Evolutionary conservation across 345 rosid species (phyloP), one percentile per base, ranked within the genome.

Genomic region (Pseudoturritis turrita): DNA sequence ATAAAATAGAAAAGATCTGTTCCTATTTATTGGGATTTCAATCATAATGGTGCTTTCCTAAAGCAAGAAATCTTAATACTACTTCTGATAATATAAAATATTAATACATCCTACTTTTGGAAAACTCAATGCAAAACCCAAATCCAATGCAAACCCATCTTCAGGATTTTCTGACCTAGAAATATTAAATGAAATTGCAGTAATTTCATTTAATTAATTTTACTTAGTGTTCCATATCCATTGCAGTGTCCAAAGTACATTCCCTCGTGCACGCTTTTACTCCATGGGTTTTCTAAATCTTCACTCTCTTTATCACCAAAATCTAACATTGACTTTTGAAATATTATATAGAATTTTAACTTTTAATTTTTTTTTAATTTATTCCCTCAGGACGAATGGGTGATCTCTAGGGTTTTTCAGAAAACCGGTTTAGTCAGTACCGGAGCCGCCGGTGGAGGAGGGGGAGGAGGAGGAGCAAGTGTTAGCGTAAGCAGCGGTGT

Each of bases 351-450:
- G 0, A 31, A 54, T 35, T 31, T n/a, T 43, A 39, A 53, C 39
- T 53, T 35, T 45, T 40, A 50, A 29, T 29, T 2, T 58, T 10
- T 29, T 2, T 58, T 10, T 22, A 18, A 1, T 70, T 44, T 65
- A 14, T 65, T 6, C 21, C 37, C 6, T 31, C 82, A 95, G 98
- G 98, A 89, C 56, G 98, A 91, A 78, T 95, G 98, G 99, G 99
- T 95, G 8, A 89, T 95, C 52, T 89, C 97, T 28, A 77, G 99
- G 56, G 96, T 91, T 17, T 95, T 95, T 63, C 89, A 85, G 72
- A 95, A 95, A 83, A 81, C 82, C 41, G 80, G 84, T 25, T 28
- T 70, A 56, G 47, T 74, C 12, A 77, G 61, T 36, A 74, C 77
- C 52, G 87, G 82, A 21, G 59, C 73, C 9, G 37, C 43, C 7